Evolutionary conservation across 2,329 filamentous ascomycete genomes (phyloP).

Genomic region (Zelopaecilomyces penicillatus): DNA sequence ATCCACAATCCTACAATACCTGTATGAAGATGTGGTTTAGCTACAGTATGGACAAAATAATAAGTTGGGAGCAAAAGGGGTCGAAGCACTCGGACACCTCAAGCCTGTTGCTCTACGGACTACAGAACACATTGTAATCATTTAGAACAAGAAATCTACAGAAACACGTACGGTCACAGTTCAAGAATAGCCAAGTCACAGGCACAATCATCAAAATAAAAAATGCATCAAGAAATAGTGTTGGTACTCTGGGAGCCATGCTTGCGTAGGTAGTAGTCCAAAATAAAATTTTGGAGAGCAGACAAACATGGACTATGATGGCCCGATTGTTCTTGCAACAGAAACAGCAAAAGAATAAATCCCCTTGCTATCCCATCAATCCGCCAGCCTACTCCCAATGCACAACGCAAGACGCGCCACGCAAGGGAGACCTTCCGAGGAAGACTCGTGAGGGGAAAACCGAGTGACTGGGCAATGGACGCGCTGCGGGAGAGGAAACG

Average conservation of each 20-base stretch:
- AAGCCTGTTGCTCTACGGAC: background rate
- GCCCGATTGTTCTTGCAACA: constrained; percentile 39
- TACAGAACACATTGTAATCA: background rate
- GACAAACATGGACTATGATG: constrained; percentile 47
- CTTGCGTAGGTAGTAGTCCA: constrained; percentile 29
- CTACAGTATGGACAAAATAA: too few species aligned
- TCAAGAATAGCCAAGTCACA: background rate
- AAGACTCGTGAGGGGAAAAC: constrained; percentile 24
- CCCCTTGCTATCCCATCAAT: constrained; percentile 1
- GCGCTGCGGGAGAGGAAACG: constrained; percentile 15
- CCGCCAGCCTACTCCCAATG: constrained; percentile 28
- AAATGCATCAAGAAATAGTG: constrained; percentile 19
- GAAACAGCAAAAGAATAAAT: constrained; percentile 2
- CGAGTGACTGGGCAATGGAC: constrained; percentile 22
- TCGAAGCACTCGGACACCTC: background rate
- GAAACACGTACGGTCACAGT: too few species aligned
- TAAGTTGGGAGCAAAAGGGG: background rate
- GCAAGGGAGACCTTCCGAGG: constrained; percentile 25
- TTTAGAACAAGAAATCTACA: background rate
- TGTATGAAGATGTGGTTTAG: too few species aligned
- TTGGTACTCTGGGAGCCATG: constrained; percentile 45
- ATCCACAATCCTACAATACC: too few species aligned
- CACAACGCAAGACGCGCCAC: constrained; percentile 27
- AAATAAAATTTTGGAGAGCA: constrained; percentile 7
- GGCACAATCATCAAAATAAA: constrained; percentile 1